A percentile compares a stretch with the other conserved stretches of the same genome.
These are phyloP conservation scores for Arthroderma uncinatum DNA, from an alignment of 2,329 filamentous ascomycete genomes.

Conservation along the genomic window DNA sequence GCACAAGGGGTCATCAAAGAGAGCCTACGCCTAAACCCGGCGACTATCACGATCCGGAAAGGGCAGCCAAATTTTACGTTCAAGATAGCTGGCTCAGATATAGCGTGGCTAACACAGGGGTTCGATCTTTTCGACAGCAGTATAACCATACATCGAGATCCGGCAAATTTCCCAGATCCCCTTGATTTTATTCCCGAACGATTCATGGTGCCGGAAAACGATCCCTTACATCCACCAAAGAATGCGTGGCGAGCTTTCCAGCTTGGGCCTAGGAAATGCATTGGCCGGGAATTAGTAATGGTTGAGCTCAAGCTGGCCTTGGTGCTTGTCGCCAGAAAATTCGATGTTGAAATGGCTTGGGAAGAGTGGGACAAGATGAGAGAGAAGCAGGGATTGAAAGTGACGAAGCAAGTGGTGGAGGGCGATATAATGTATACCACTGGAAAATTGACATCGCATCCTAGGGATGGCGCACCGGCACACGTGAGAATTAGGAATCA, in stretches of 20 bases:
- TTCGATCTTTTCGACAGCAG: background rate
- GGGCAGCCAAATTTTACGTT: background rate
- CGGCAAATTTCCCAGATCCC: slow-evolving; percentile 3
- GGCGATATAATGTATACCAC: too few relatives aligned
- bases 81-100: background rate
- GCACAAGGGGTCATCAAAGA: slow-evolving; percentile 46
- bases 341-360: slow-evolving; percentile 17
- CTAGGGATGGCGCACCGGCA: too few relatives aligned
- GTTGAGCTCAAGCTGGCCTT: slow-evolving; percentile 29
- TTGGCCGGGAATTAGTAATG: slow-evolving; percentile 41
- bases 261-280: slow-evolving; percentile 38
- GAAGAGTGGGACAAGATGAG: slow-evolving; percentile 7
- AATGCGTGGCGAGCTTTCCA: slow-evolving; percentile 42
- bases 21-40: slow-evolving; percentile 42
- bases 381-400: background rate
- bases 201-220: slow-evolving; percentile 22
- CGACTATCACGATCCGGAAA: slow-evolving; percentile 18
- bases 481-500: too few relatives aligned
- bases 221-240: slow-evolving; percentile 15
- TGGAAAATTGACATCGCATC: too few relatives aligned
- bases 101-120: background rate
- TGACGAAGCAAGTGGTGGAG: too few relatives aligned
- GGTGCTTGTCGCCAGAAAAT: slow-evolving; percentile 18
- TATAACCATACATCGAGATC: slow-evolving; percentile 5
- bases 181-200: slow-evolving; percentile 28